Evolutionary conservation across 2,329 filamentous ascomycete genomes (phyloP), one percentile per base, ranked within the genome.

Genomic region (Fusarium citri): DNA sequence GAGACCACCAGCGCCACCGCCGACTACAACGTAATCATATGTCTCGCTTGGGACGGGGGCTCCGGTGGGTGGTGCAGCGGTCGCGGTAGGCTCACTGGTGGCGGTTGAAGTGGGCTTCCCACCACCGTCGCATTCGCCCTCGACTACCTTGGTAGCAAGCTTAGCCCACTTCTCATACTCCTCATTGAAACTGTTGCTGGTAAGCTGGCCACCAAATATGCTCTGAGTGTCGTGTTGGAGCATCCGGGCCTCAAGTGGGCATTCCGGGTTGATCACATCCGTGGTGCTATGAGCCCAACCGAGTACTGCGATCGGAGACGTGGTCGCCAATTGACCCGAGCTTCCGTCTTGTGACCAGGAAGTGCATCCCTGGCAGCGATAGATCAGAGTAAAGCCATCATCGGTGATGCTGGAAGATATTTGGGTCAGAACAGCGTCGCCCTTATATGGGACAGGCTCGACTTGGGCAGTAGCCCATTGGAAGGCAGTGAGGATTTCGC

Each of bases 321-420:
- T 61, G 1, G 55, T 61, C 0, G 37, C 55, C 6, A 61, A 5
- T 15, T 31, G 23, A 31, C 59, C 59, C 0, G 59, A 60, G 28
- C 25, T 53, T 0, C 59, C 55, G 8, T 61, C 59, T 22, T 61
- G 59, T 0, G 55, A 61, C 59, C 55, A 61, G 8, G 59, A 60
- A 51, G 59, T 61, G n/a, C 59, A 60, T 30, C 59, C 59, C 15
- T 61, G 55, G 28, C 59, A 61, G 18, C 59, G 59, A 30, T 61
- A 61, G 43, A 61, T 61, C 3, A 61, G 59, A 14, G 59, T 61
- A 6, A 61, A 61, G 2, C 59, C 45, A 31, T 60, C 37, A 0
- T 23, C 45, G 3, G 55, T 60, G 37, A 61, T 61, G 9, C 23
- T 61, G 26, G 59, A 61, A 11, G 59, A 61, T 23, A 61, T 60